Evolutionary conservation across 1,284 basidiomycete species (phyloP).

Genomic region (Heterobasidion parviporum): DNA sequence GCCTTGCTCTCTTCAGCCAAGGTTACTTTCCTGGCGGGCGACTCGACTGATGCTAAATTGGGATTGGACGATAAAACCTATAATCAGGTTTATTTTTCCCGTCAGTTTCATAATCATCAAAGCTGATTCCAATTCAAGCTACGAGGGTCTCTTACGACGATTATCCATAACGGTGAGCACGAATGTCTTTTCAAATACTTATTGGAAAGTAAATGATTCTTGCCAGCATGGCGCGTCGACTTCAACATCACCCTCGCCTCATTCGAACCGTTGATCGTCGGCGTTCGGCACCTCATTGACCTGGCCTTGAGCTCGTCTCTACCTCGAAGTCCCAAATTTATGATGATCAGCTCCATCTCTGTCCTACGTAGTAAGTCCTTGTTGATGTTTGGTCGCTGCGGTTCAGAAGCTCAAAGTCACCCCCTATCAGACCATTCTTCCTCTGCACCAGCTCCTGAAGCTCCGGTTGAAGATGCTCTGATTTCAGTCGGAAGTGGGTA

Average conservation of each 20-base stretch:
- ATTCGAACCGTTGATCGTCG: constrained; percentile 3
- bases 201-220: neutral
- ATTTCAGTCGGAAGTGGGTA: constrained; percentile 27
- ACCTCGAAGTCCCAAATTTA: neutral
- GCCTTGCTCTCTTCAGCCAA: constrained; percentile 13
- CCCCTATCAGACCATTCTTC: neutral
- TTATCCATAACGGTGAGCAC: constrained; percentile 26
- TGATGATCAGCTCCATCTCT: constrained; percentile 17
- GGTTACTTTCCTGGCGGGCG: constrained; percentile 26
- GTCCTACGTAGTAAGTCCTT: constrained; percentile 11
- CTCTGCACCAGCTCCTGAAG: neutral
- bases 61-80: constrained; percentile 20
- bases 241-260: neutral
- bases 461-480: constrained; percentile 12
- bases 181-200: constrained; percentile 1
- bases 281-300: constrained; percentile 3
- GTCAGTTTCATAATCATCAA: neutral
- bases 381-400: neutral
- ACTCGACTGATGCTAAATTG: constrained; percentile 18
- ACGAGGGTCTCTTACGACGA: constrained; percentile 1
- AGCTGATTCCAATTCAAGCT: constrained; percentile 20
- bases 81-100: constrained; percentile 16
- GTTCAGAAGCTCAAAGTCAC: neutral
- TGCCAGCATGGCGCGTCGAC: constrained; percentile 26
- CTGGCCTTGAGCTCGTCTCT: neutral